Conservation (phyloP, 345 rosid species). For the Bruguiera parviflora region DNA sequence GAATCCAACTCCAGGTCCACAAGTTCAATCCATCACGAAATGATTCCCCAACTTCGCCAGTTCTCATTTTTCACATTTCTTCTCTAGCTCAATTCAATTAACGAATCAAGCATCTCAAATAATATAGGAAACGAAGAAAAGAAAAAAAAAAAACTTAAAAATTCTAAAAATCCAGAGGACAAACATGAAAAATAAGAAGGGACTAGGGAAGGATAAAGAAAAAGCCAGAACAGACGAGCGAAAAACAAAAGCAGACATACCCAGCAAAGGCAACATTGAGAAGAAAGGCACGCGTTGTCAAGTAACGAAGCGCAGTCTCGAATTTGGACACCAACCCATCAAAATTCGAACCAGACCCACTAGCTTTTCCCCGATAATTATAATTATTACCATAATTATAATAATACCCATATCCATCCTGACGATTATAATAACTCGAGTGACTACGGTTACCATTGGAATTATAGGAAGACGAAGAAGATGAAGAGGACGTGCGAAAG, state of each 20-base stretch:
- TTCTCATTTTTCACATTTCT: neutral
- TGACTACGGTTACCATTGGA: neutral
- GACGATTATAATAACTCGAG: neutral
- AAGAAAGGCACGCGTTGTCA: constrained; percentile 68
- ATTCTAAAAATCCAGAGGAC: neutral
- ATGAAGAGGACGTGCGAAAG: constrained; percentile 20
- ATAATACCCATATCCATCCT: constrained; percentile 3
- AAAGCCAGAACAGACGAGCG: neutral
- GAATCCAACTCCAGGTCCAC: too few relatives aligned
- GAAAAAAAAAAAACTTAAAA: neutral
- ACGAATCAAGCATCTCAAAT: neutral
- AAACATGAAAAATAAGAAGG: too few relatives aligned
- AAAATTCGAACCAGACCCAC: neutral
- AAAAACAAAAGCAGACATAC: constrained; percentile 39
- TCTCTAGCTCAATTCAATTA: neutral
- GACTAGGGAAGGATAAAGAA: neutral
- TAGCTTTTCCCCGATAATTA: constrained; percentile 13
- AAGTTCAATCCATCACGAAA: too few relatives aligned
- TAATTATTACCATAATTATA: constrained; percentile 13
- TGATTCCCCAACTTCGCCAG: too few relatives aligned
- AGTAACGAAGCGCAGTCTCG: constrained; percentile 43
- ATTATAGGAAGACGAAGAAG: constrained; percentile 8
- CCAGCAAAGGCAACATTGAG: constrained; percentile 64
- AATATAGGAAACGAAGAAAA: neutral
- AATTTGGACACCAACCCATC: constrained; percentile 26